A percentile compares a stretch with the other conserved stretches of the same genome.
These are phyloP conservation scores for Dissophora ornata DNA, from an alignment of 192 early-diverging fungal genomes.

Conservation along the genomic window DNA sequence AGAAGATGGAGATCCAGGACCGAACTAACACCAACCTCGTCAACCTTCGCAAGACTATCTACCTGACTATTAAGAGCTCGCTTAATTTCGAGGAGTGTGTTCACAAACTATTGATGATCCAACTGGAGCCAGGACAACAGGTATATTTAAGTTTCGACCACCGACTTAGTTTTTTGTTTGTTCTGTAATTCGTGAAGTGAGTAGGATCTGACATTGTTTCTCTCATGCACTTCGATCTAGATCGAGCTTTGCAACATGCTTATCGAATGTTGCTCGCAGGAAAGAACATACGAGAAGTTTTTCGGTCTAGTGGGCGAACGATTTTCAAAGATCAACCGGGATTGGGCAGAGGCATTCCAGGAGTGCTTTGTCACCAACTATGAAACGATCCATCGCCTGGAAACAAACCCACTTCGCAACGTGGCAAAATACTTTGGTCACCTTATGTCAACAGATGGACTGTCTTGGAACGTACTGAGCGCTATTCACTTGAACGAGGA, in stretches of 20 bases:
- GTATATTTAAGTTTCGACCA: too few relatives aligned
- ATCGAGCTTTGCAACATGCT: slow-evolving; percentile 96
- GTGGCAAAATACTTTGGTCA: slow-evolving; percentile 93
- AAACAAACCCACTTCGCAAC: slow-evolving; percentile 93
- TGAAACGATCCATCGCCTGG: slow-evolving; percentile 92
- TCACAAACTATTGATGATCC: slow-evolving; percentile 93
- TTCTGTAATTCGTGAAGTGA: too few relatives aligned
- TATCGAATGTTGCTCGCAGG: slow-evolving; percentile 96
- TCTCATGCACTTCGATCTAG: slow-evolving; percentile 38
- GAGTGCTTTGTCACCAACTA: slow-evolving; percentile 84
- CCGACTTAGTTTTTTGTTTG: too few relatives aligned
- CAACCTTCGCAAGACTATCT: slow-evolving; percentile 91
- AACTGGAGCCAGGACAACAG: slow-evolving; percentile 86
- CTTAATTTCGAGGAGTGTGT: slow-evolving; percentile 96
- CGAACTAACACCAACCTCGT: slow-evolving; percentile 90
- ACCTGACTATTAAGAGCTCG: slow-evolving; percentile 94
- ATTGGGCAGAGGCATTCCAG: slow-evolving; percentile 84
- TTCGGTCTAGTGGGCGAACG: slow-evolving; percentile 95
- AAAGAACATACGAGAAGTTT: slow-evolving; percentile 93
- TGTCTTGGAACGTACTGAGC: slow-evolving; percentile 86
- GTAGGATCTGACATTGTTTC: background rate
- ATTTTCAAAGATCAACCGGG: slow-evolving; percentile 83
- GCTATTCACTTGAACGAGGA: slow-evolving; percentile 89
- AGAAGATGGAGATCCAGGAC: slow-evolving; percentile 82
- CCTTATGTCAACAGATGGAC: slow-evolving; percentile 82